Evolutionary conservation across 208 protist genomes (phyloP).

Genomic region (Acanthamoeba royreba): DNA sequence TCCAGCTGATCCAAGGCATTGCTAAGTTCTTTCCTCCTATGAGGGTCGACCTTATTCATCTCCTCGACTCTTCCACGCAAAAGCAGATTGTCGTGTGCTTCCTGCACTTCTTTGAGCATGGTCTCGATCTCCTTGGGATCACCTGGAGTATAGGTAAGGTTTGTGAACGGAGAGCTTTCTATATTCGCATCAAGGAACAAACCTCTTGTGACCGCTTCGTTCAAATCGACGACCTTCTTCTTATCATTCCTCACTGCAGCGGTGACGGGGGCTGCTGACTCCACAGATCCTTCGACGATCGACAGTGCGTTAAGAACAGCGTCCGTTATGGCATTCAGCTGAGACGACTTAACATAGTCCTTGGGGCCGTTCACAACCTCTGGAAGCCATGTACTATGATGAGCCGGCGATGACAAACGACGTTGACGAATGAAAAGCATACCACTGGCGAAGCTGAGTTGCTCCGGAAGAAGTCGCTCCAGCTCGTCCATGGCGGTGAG

Average conservation of each 20-base stretch:
- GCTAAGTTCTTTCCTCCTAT: not conserved
- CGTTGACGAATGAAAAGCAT: not conserved
- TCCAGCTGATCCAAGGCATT: not conserved
- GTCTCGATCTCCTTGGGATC: not conserved
- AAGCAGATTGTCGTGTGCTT: not conserved
- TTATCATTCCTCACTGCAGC: not conserved
- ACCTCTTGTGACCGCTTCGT: not conserved
- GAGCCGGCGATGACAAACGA: not conserved
- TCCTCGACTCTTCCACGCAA: not conserved
- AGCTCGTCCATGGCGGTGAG: not conserved
- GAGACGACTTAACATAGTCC: not conserved
- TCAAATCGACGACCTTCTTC: not conserved
- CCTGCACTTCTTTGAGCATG: not conserved
- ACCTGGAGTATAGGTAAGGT: not conserved
- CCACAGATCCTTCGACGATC: not conserved
- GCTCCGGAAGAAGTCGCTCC: not conserved
- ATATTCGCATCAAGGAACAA: not conserved
- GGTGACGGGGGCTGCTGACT: not conserved
- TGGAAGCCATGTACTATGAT: not conserved
- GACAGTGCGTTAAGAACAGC: not conserved
- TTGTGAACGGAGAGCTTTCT: too few relatives aligned
- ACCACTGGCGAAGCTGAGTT: not conserved
- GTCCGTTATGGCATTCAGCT: not conserved
- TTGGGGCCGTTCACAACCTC: not conserved
- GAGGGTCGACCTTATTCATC: not conserved